Conservation (phyloP, 108 stramenopile genomes). For the Pseudonitzschia pungens region DNA sequence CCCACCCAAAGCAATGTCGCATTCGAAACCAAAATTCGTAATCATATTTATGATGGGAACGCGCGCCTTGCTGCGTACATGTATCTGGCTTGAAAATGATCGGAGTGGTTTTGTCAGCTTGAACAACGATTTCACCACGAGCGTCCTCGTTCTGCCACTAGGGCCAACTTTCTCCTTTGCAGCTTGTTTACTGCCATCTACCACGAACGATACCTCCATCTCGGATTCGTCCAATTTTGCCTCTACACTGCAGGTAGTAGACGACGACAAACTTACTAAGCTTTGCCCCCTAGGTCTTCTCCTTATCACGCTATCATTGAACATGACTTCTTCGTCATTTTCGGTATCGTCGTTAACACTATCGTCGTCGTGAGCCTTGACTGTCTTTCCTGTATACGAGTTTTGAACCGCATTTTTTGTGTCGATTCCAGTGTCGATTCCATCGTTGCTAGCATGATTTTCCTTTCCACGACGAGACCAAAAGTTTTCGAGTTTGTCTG, state of each 20-base stretch:
- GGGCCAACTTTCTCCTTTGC: conserved; percentile 29
- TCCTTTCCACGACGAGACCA: not conserved
- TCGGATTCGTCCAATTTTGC: conserved; percentile 29
- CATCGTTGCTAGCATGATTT: not conserved
- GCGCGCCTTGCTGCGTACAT: conserved; percentile 29
- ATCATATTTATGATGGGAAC: conserved; percentile 82
- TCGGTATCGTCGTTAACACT: not conserved
- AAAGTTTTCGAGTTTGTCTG: conserved; percentile 16
- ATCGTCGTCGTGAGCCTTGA: not conserved
- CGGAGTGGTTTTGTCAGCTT: conserved; percentile 36
- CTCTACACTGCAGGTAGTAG: conserved; percentile 39
- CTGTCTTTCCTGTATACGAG: not conserved
- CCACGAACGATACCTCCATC: conserved; percentile 45
- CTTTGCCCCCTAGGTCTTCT: conserved; percentile 28
- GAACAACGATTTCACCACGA: conserved; percentile 50
- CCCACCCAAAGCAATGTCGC: conserved; percentile 80
- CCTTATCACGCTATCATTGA: not conserved
- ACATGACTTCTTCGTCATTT: conserved; percentile 5
- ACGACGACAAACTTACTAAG: conserved; percentile 28
- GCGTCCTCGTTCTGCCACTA: conserved; percentile 45
- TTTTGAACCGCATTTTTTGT: not conserved
- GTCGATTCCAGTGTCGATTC: not conserved
- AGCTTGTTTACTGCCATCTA: not conserved
- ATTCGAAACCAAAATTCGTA: conserved; percentile 69
- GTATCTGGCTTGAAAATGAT: not conserved